Conservation (phyloP, 1,139 yeast genomes). For the Geotrichum fermentans region DNA sequence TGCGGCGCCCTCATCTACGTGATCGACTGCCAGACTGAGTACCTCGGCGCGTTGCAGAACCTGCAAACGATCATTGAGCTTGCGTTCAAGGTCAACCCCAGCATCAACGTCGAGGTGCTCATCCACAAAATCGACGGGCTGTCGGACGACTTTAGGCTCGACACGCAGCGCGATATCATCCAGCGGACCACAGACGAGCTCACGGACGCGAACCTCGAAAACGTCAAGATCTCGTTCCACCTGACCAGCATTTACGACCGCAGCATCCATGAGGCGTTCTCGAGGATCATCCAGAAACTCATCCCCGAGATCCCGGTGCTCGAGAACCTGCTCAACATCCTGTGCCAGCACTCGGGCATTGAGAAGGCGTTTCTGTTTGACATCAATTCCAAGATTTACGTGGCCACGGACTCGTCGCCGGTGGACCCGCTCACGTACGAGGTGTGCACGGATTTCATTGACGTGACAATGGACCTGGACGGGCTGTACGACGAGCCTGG, state of each 20-base stretch:
- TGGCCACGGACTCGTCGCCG: slow-evolving; percentile 93
- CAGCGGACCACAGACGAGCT: slow-evolving; percentile 93
- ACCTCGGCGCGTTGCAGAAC: slow-evolving; percentile 83
- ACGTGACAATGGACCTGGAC: slow-evolving; percentile 84
- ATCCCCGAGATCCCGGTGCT: slow-evolving; percentile 84
- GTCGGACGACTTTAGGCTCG: slow-evolving; percentile 87
- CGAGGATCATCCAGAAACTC: slow-evolving; percentile 84
- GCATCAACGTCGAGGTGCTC: slow-evolving; percentile 81
- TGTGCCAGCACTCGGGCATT: slow-evolving; percentile 83
- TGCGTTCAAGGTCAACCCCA: slow-evolving; percentile 81
- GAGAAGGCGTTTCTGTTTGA: slow-evolving; percentile 93
- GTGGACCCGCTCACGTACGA: slow-evolving; percentile 94
- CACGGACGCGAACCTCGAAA: slow-evolving; percentile 81
- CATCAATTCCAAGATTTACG: slow-evolving; percentile 87
- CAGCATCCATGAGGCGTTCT: slow-evolving; percentile 91
- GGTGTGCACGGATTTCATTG: slow-evolving; percentile 95
- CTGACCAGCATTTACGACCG: slow-evolving; percentile 92
- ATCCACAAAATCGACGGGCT: slow-evolving; percentile 95
- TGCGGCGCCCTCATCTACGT: slow-evolving; percentile 95
- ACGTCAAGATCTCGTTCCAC: slow-evolving; percentile 86
- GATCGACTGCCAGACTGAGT: slow-evolving; percentile 88
- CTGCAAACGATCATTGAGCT: slow-evolving; percentile 83
- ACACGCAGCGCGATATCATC: slow-evolving; percentile 94
- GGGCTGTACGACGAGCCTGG: slow-evolving; percentile 31
- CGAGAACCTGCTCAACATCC: slow-evolving; percentile 81